Evolutionary conservation across 495 filamentous ascomycete species (phyloP), one percentile per base, ranked within the genome.

Genomic region (Thermothielavioides terrestris): DNA sequence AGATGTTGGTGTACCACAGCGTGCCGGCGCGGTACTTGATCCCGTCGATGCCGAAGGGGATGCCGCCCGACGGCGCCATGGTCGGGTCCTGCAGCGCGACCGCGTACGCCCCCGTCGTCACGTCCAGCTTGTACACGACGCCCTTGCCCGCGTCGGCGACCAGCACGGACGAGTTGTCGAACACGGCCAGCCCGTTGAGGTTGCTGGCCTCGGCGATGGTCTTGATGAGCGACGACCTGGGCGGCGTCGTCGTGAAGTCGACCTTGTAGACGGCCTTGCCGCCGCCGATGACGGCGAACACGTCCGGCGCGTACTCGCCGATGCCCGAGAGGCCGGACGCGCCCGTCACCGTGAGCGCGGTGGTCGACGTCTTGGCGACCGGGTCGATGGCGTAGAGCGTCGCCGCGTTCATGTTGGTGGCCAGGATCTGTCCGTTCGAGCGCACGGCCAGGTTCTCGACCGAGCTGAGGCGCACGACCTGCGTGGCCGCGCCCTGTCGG

Each of bases 401-500:
- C n/a, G 62, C 51, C 34, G 45, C 51, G 53, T 64, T 71, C 55
- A 69, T 61, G 52, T 67, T 60, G 15, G 70, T 71, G 8, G 68
- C 58, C 3, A 77, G 65, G 50, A 77, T 57, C 27, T 66, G 63
- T 22, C 71, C 70, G 44, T 71, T 69, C 27, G 70, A 48, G 11
- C 72, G 71, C 20, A 74, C 63, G 20, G 74, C 72, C 9, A 76
- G 54, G 47, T 77, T 77, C 36, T 76, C 74, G 36, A 70, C 36
- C 47, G 65, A 74, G 26, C 57, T 61, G 39, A 66, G 53, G 9
- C 50, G 49, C 34, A 67, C 60, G 17, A 68, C 60, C 38, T 68
- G 65, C 0, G n/a, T n/a, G n/a, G 55, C 49, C 0, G 60, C 62
- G 14, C 27, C 23, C 32, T 55, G 53, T 23, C 53, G 53, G 12